Conservation (phyloP, 495 filamentous ascomycete genomes). For the Thozetella sp. region DNA sequence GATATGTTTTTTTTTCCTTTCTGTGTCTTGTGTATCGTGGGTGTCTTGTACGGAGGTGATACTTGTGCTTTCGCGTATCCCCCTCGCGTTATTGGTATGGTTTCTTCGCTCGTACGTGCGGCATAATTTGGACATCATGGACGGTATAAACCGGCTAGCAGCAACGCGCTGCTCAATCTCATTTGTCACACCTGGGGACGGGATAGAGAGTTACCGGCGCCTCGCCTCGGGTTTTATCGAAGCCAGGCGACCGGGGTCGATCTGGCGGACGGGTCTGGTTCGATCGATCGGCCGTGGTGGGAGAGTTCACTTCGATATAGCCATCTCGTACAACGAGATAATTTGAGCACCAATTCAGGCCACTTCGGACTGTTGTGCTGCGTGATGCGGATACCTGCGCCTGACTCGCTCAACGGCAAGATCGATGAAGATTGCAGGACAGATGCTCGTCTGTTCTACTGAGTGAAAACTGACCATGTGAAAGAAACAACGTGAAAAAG, state of each 20-base stretch:
- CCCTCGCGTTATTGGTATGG: not conserved
- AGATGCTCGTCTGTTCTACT: no score
- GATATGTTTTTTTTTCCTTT: not conserved
- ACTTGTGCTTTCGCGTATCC: not conserved
- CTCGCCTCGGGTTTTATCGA: not conserved
- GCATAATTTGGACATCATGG: not conserved
- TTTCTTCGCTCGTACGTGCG: no score
- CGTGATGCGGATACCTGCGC: no score
- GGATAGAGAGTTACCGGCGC: not conserved
- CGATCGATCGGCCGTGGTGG: not conserved
- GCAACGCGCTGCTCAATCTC: slow-evolving; percentile 2
- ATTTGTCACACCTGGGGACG: not conserved
- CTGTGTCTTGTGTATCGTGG: not conserved
- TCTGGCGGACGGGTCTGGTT: not conserved
- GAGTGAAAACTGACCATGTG: no score
- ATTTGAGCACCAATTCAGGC: not conserved
- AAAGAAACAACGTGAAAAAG: no score
- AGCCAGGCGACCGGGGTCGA: not conserved
- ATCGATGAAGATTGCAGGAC: no score
- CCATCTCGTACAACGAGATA: not conserved
- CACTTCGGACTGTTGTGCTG: not conserved
- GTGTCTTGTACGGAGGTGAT: not conserved
- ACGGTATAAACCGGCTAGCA: not conserved
- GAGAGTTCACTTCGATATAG: not conserved
- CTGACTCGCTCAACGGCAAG: no score